These are phyloP conservation scores for Begonia peltatifolia DNA, from an alignment of 306 rosid species.

Conservation along the genomic window DNA sequence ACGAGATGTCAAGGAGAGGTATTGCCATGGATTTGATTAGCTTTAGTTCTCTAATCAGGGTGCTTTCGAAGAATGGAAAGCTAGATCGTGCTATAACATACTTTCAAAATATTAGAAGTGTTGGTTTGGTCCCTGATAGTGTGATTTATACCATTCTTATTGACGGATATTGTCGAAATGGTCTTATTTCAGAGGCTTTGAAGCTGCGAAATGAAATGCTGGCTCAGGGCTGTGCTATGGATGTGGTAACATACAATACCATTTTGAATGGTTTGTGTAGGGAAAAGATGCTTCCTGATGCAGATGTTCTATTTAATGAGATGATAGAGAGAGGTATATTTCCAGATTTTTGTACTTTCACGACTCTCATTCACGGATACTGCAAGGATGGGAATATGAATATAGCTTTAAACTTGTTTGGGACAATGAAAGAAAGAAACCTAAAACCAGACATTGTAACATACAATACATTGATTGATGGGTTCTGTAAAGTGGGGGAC, in stretches of 20 bases:
- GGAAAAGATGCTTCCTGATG: slow-evolving; percentile 60
- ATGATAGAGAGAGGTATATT: slow-evolving; percentile 77
- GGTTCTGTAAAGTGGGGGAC: slow-evolving; percentile 78
- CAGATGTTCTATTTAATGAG: slow-evolving; percentile 56
- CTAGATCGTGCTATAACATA: slow-evolving; percentile 38
- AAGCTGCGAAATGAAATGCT: slow-evolving; percentile 64
- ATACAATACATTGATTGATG: slow-evolving; percentile 67
- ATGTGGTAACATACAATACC: slow-evolving; percentile 64
- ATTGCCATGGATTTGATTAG: slow-evolving; percentile 69
- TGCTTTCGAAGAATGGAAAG: slow-evolving; percentile 47
- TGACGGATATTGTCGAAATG: slow-evolving; percentile 63
- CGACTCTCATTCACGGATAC: slow-evolving; percentile 80
- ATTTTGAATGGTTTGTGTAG: slow-evolving; percentile 69
- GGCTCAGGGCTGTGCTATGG: slow-evolving; percentile 55
- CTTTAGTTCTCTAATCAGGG: slow-evolving; percentile 52
- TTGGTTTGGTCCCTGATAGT: slow-evolving; percentile 69
- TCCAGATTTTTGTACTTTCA: slow-evolving; percentile 76
- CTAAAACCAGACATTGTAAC: slow-evolving; percentile 78
- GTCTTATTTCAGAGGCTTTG: slow-evolving; percentile 50
- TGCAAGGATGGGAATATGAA: slow-evolving; percentile 66
- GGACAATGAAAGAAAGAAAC: slow-evolving; percentile 38
- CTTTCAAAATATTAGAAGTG: slow-evolving; percentile 44
- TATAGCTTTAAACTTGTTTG: slow-evolving; percentile 45
- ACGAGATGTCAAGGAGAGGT: slow-evolving; percentile 38
- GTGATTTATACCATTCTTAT: slow-evolving; percentile 78